Base-by-base conservation (phyloP, 1,139 yeast species). In the Geotrichum reessii region DNA sequence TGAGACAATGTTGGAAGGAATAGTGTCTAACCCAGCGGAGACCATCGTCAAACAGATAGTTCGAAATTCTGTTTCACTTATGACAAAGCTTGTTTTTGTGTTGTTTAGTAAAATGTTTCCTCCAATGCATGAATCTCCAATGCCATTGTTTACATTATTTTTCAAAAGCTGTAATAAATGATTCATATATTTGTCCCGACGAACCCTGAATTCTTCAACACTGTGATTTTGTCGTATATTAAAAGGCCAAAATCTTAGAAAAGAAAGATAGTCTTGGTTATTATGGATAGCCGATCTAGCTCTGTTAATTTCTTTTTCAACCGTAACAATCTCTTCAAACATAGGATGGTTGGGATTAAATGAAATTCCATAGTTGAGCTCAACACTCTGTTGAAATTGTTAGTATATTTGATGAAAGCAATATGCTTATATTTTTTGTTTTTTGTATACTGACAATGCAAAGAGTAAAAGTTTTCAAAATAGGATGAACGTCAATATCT, bases 11-110 rank as follows among this genome's bases (percentile, higher is more conserved):
- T 82, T 85, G 33, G 86, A 75, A 0, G 92, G 86, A 0, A 86
- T 82, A 61, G 87, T 87, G 67, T 87, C 93, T 40, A 87, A 72
- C 0, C 95, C 95, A 3, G 93, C 93, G 64, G 91, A 85, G 0
- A 87, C 85, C 85, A 86, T 82, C 0, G 93, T 85, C 52, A 87
- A 73, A 67, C 92, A 86, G 7, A 85, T 78, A 53, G 89, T 82
- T 57, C 78, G 78, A 53, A 85, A 70, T 66, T 86, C 90, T 1
- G 71, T 71, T 0, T 68, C 70, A 4, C 72, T 69, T 33, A 79
- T 62, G 17, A 52, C 60, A n/a, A 65, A 53, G 8, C 51, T 52
- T 8, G 53, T 47, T 12, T 33, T 19, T 42, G 24, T 22, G 12
- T 22, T 24, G 33, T 68, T 68, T 48, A 72, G 68, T 24, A 78